Evolutionary conservation across 2,329 filamentous ascomycete genomes (phyloP), one percentile per base, ranked within the genome.

Genomic region (Botryotinia globosa): DNA sequence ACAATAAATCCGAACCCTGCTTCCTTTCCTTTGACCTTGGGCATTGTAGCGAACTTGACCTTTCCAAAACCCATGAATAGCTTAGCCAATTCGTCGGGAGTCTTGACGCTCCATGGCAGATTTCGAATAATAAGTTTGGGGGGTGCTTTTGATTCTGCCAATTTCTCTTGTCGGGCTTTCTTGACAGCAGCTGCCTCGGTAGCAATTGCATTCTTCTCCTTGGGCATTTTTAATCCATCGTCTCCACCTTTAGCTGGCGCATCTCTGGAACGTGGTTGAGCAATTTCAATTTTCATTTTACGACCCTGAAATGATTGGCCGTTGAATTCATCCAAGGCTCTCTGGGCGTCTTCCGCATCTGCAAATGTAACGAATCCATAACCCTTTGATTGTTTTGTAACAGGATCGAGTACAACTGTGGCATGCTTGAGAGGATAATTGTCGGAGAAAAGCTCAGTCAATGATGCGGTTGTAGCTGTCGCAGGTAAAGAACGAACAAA

Each of bases 321-420:
- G 82, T 97, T 89, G 80, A 98, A 88, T 81, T 97, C 92, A 73
- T 91, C 88, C 80, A 92, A 88, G 29, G 96, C 97, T 75, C 91
- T 88, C 76, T 90, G 85, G 20, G 95, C 94, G 84, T 99, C 96
- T 76, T 98, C 94, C 44, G 92, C 88, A 80, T 99, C 96, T 78
- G 94, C 93, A 79, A 99, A 96, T 3, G 96, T 98, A 73, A 99
- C 95, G 82, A 99, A 99, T 70, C 96, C 96, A 82, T 94, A 99
- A 29, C 96, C 95, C 80, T 93, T 92, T 22, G 94, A 98, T 77
- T 90, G 85, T 80, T 97, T 97, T 2, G 94, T 97, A 76, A 90
- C 86, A 25, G 92, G 90, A 81, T 99, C 95, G 72, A 91, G 84
- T 56, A 99, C 94, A 7, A 97, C 94, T n/a, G 92, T 93, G 69